phyloP scores from a whole-genome alignment of 768 basidiomycete species.

The Mycena venus region DNA sequence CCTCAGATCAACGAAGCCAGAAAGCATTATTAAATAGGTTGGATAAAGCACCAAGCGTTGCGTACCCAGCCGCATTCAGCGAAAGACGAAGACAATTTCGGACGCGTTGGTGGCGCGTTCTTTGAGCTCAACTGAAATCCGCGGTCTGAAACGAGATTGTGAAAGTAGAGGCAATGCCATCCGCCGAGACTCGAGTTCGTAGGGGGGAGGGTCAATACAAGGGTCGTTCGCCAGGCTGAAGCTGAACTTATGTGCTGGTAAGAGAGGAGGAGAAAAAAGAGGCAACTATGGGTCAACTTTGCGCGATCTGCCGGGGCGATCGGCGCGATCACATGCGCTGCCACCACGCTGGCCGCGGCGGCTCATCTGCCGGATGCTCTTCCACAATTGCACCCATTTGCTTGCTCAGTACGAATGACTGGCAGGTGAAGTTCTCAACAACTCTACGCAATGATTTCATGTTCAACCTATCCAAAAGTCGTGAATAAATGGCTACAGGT shows the following conservation, averaged over 20 bases:
- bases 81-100: background rate
- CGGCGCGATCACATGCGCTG: background rate
- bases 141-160: background rate
- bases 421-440: too few relatives aligned
- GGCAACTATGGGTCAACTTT: background rate
- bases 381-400: too few relatives aligned
- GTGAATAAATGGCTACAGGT: too few relatives aligned
- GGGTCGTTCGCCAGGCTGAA: background rate
- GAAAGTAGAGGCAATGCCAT: background rate
- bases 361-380: too few relatives aligned
- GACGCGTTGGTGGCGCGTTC: background rate
- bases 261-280: background rate
- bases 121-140: background rate
- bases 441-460: too few relatives aligned
- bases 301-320: background rate
- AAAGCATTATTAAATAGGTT: background rate
- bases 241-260: background rate
- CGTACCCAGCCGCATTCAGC: background rate
- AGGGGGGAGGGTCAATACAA: too few relatives aligned
- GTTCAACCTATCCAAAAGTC: too few relatives aligned
- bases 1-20: background rate
- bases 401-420: too few relatives aligned
- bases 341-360: too few relatives aligned
- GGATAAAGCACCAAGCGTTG: background rate
- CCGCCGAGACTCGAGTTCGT: background rate